A percentile compares a stretch with the other conserved stretches of the same genome.
Evolutionary conservation across 2,329 filamentous ascomycete species (phyloP).

Genomic region (Trichoderma polysporum): DNA sequence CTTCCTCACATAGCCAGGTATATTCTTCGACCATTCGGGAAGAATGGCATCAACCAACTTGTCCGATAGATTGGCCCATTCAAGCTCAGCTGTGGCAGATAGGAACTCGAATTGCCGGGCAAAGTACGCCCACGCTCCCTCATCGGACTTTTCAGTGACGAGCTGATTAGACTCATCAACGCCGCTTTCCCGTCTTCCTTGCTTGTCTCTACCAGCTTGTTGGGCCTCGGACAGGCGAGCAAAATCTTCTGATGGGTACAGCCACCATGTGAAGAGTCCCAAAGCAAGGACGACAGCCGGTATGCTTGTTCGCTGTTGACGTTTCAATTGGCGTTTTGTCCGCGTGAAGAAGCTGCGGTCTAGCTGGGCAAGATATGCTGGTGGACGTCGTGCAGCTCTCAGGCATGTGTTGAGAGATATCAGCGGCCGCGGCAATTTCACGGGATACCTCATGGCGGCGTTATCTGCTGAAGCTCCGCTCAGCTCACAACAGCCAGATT

Average conservation of each 20-base stretch:
- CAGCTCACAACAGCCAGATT: neutral
- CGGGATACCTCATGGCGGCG: constrained; percentile 22
- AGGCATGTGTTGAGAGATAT: constrained; percentile 1
- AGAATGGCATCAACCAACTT: constrained; percentile 69
- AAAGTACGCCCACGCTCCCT: constrained; percentile 51
- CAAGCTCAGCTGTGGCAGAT: constrained; percentile 52
- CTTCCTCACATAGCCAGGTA: constrained; percentile 77
- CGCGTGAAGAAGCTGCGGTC: constrained; percentile 24
- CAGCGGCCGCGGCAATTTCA: constrained; percentile 19
- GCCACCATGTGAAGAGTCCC: constrained; percentile 43
- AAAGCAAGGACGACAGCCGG: constrained; percentile 37
- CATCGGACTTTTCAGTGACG: constrained; percentile 26
- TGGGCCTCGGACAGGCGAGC: constrained; percentile 33
- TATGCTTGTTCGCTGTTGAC: constrained; percentile 25
- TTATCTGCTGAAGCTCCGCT: neutral
- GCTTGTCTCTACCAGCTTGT: constrained; percentile 5
- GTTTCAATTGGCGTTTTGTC: constrained; percentile 25
- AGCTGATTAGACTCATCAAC: constrained; percentile 6
- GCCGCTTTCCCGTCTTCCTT: constrained; percentile 25
- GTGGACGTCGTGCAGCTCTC: constrained; percentile 9
- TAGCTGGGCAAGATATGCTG: constrained; percentile 24
- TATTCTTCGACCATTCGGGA: constrained; percentile 75
- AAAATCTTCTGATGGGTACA: constrained; percentile 47
- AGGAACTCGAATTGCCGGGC: constrained; percentile 52
- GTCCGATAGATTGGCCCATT: constrained; percentile 56